These are phyloP conservation scores for Eimeria maxima DNA, from an alignment of 169 alveolate genomes.

Conservation along the genomic window DNA sequence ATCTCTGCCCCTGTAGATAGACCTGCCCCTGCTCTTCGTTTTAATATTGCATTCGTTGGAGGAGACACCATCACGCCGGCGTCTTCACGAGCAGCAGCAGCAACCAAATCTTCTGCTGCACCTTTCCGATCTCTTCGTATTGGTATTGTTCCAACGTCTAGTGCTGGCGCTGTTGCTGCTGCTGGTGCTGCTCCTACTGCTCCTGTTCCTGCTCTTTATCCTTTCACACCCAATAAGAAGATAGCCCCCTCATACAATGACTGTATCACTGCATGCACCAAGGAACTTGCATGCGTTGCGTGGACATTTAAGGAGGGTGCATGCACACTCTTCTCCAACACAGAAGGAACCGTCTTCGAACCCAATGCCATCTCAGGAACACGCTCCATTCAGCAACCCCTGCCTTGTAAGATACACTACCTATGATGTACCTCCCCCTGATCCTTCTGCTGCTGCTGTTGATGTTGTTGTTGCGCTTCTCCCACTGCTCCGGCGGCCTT, in stretches of 20 bases:
- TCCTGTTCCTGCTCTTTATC: neutral
- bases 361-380: neutral
- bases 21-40: neutral
- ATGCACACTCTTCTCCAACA: neutral
- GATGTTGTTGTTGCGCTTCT: too few species aligned
- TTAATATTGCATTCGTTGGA: neutral
- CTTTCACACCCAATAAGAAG: neutral
- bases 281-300: neutral
- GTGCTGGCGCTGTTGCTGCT: neutral
- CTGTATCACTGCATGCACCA: neutral
- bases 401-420: neutral
- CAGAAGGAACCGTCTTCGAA: neutral
- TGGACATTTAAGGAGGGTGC: conserved; percentile 9
- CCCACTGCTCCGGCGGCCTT: neutral
- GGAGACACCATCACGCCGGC: too few species aligned
- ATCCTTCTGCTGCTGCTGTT: conserved; percentile 2
- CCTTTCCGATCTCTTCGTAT: neutral
- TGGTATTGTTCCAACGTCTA: neutral
- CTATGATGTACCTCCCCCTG: neutral
- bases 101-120: neutral
- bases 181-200: neutral
- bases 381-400: neutral
- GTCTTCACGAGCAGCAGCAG: neutral
- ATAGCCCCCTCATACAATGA: neutral
- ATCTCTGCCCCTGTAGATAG: neutral